phyloP scores from a whole-genome alignment of 805 yeast genomes.

The Wickerhamiella sorbophila region DNA sequence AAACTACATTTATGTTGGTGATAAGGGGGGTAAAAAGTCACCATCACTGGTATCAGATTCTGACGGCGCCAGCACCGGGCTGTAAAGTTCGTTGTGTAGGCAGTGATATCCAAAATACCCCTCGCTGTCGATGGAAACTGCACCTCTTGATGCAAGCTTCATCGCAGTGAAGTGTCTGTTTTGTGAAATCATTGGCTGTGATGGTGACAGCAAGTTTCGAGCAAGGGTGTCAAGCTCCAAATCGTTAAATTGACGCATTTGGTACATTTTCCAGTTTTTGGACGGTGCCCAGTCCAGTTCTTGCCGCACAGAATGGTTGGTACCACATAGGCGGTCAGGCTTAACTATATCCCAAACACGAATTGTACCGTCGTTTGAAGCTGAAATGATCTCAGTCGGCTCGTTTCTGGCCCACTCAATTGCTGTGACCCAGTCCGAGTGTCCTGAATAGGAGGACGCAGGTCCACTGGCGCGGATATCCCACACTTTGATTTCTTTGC shows the following conservation, averaged over 20 bases:
- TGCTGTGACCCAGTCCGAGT: conserved; percentile 38
- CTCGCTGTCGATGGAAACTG: conserved; percentile 21
- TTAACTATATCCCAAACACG: conserved; percentile 44
- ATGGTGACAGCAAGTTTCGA: conserved; percentile 14
- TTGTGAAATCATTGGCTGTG: conserved; percentile 17
- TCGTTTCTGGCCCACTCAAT: conserved; percentile 43
- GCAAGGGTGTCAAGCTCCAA: conserved; percentile 12
- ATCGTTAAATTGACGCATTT: conserved; percentile 15
- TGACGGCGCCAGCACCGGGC: conserved; percentile 3
- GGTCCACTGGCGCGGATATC: conserved; percentile 51
- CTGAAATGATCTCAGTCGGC: conserved; percentile 37
- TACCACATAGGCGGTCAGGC: not conserved
- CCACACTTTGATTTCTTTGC: conserved; percentile 49
- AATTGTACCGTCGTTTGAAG: conserved; percentile 53
- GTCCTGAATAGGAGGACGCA: conserved; percentile 40
- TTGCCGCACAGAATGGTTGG: not conserved
- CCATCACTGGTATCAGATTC: conserved; percentile 7
- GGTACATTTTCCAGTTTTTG: conserved; percentile 20
- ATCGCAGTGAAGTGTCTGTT: conserved; percentile 20
- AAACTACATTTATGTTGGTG: not conserved
- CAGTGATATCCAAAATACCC: conserved; percentile 25
- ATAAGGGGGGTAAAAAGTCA: conserved; percentile 11
- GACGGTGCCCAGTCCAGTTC: conserved; percentile 5
- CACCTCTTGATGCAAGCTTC: conserved; percentile 12
- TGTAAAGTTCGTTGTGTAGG: conserved; percentile 6